Evolutionary conservation across 1,284 basidiomycete genomes (phyloP).

Genomic region (Tilletia walkeri): DNA sequence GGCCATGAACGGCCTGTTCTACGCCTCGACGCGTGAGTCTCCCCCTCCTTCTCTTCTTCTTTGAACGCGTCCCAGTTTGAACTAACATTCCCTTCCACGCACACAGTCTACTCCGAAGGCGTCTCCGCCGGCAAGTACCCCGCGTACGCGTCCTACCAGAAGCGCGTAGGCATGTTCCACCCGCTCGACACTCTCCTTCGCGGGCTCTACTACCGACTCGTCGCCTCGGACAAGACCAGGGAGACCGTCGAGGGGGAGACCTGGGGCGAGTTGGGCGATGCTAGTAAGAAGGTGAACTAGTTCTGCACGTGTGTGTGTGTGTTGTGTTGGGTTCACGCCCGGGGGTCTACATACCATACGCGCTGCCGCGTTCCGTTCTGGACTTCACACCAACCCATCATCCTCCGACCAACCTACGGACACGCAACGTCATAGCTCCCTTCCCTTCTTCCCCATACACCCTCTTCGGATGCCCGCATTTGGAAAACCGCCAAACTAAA

Average conservation of each 20-base stretch:
- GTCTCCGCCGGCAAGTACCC: conserved; percentile 78
- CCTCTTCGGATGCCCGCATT: too few species aligned
- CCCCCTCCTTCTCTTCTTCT: conserved; percentile 65
- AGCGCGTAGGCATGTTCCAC: conserved; percentile 78
- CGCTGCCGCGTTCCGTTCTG: too few species aligned
- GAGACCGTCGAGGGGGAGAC: conserved; percentile 37
- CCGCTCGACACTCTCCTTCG: conserved; percentile 62
- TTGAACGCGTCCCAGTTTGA: conserved; percentile 63
- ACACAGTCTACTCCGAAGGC: conserved; percentile 74
- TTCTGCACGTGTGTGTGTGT: too few species aligned
- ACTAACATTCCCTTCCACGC: neutral
- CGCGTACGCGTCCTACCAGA: conserved; percentile 70
- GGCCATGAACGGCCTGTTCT: conserved; percentile 44
- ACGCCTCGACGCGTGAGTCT: conserved; percentile 40
- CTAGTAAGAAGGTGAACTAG: conserved; percentile 27
- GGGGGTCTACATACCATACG: too few species aligned
- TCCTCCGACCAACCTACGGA: too few species aligned
- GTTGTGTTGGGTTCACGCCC: neutral
- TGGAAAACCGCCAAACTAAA: too few species aligned
- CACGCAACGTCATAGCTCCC: too few species aligned
- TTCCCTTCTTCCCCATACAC: too few species aligned
- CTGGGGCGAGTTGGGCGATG: conserved; percentile 31
- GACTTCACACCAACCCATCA: too few species aligned
- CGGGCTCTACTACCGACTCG: conserved; percentile 48
- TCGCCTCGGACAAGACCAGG: conserved; percentile 31